These are phyloP conservation scores for Staphylotrichum longicolle DNA, from an alignment of 495 filamentous ascomycete genomes.

Conservation along the genomic window DNA sequence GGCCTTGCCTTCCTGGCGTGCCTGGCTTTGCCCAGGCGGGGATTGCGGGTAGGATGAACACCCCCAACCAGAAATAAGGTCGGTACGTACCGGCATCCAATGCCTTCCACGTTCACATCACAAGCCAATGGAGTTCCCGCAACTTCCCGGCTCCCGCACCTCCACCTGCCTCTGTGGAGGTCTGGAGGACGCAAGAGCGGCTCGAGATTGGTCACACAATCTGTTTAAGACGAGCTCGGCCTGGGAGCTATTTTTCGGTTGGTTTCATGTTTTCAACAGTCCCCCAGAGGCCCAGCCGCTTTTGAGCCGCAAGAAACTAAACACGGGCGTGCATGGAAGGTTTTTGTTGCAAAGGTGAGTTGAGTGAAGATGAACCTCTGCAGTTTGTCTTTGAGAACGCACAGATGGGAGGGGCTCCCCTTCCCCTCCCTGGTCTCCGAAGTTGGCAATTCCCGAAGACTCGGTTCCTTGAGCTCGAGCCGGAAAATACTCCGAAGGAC, in stretches of 20 bases:
- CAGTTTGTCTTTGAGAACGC: not conserved
- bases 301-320: not conserved
- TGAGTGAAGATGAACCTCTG: not conserved
- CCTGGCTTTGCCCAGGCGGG: no score
- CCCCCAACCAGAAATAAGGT: no score
- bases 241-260: not conserved
- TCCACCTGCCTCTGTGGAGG: no score
- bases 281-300: not conserved
- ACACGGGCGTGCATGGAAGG: not conserved
- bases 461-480: not conserved
- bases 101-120: no score
- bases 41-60: no score
- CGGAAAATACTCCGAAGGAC: slow-evolving; percentile 1
- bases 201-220: slow-evolving; percentile 23
- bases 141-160: no score
- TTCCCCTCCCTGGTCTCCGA: not conserved
- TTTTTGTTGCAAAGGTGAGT: not conserved
- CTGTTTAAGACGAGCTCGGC: slow-evolving; percentile 1
- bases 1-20: no score
- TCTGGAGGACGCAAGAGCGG: slow-evolving; percentile 4
- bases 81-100: no score
- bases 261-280: slow-evolving; percentile 8
- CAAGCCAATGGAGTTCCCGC: no score
- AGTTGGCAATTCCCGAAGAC: slow-evolving; percentile 4
- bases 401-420: not conserved